A percentile compares a stretch with the other conserved stretches of the same genome.
phyloP scores from a whole-genome alignment of 176 grass and related monocot genomes.

The Zea luxurians region DNA sequence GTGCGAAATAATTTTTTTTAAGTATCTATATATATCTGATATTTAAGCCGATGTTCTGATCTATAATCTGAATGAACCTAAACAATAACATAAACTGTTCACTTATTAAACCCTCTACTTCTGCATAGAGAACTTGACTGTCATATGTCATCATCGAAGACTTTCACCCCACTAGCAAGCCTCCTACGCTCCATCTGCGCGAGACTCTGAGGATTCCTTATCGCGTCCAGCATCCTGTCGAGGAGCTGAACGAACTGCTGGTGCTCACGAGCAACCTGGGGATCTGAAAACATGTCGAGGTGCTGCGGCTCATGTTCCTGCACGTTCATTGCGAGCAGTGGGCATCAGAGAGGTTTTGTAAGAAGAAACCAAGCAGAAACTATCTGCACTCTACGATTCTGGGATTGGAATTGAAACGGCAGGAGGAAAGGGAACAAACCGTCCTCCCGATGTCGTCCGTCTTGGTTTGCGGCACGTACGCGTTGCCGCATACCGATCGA shows the following conservation, averaged over 20 bases:
- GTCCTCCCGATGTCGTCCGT: background rate
- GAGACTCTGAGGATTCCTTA: no score
- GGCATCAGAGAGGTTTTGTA: background rate
- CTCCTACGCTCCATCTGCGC: no score
- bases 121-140: no score
- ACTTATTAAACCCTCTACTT: background rate
- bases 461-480: background rate
- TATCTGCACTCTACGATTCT: no score
- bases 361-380: background rate
- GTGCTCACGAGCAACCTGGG: constrained; percentile 36
- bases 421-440: constrained; percentile 17
- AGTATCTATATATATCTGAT: background rate
- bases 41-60: constrained; percentile 6
- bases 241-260: constrained; percentile 18
- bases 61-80: constrained; percentile 5
- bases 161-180: no score
- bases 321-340: background rate
- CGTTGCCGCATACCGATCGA: constrained; percentile 9
- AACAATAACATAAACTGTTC: constrained; percentile 15
- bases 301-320: constrained; percentile 35
- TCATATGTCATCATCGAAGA: no score
- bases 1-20: no score
- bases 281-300: constrained; percentile 45
- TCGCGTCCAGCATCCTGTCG: no score
- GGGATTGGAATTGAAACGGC: no score